Percentiles rank a stretch among this genome's conserved stretches.
phyloP scores from a whole-genome alignment of 192 early-diverging fungal genomes.

The Linnemannia hyalina region DNA sequence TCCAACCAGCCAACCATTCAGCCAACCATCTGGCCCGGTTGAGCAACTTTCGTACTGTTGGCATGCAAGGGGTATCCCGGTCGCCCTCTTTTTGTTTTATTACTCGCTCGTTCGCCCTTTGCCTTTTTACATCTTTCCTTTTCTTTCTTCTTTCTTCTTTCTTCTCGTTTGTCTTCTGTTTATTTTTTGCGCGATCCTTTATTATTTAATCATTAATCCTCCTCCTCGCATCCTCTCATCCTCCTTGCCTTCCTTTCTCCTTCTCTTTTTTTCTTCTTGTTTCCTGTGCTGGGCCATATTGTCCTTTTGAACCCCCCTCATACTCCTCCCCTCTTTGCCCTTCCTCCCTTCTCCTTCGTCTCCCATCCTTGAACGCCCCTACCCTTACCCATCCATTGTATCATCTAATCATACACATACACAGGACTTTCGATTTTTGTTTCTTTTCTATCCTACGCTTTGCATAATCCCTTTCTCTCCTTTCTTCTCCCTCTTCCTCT shows the following conservation, averaged over 20 bases:
- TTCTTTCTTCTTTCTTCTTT: not conserved
- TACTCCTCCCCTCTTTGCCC: not conserved
- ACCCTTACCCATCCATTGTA: not conserved
- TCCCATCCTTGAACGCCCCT: constrained; percentile 2
- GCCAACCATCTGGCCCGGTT: not conserved
- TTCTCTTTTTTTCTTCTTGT: not conserved
- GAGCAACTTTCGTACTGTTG: not conserved
- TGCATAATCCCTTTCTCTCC: constrained; percentile 2
- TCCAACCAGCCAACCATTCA: not conserved
- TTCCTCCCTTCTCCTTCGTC: not conserved
- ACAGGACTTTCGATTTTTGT: not conserved
- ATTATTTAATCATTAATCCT: not conserved
- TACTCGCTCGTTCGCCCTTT: not conserved
- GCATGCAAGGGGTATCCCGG: constrained; percentile 1
- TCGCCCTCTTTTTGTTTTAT: not conserved
- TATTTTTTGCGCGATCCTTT: not conserved
- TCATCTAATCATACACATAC: not conserved
- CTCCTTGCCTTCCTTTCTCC: no score
- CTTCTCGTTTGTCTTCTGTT: not conserved
- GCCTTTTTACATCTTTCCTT: not conserved
- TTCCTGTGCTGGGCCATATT: no score
- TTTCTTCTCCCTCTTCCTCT: not conserved
- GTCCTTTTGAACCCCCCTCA: no score
- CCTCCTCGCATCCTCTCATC: not conserved
- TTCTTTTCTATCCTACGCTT: not conserved